A percentile compares a stretch with the other conserved stretches of the same genome.
These are phyloP conservation scores for Coemansia sp. DNA, from an alignment of 192 early-diverging fungal species.

Conservation along the genomic window DNA sequence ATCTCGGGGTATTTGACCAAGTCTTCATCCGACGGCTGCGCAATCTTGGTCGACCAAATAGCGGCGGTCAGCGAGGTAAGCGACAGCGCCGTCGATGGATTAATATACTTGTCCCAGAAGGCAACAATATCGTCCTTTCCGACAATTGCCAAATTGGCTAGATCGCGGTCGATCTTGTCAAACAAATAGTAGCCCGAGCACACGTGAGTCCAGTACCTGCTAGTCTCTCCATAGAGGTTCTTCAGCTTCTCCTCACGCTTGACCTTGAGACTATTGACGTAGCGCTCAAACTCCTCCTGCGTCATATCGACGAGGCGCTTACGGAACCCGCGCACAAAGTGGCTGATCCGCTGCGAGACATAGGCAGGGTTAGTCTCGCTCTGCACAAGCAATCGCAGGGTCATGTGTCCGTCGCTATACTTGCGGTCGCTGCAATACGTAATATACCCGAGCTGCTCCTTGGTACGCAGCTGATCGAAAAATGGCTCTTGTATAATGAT, in stretches of 20 bases:
- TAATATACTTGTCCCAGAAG: conserved; percentile 42
- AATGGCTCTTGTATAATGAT: conserved; percentile 86
- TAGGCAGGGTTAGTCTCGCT: conserved; percentile 80
- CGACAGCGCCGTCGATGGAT: conserved; percentile 16
- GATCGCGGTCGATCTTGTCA: conserved; percentile 55
- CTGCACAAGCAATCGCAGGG: conserved; percentile 80
- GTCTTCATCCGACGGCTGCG: conserved; percentile 21
- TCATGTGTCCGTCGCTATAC: conserved; percentile 73
- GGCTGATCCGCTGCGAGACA: conserved; percentile 75
- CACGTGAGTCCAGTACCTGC: conserved; percentile 68
- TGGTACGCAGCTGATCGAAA: conserved; percentile 93
- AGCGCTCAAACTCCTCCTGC: conserved; percentile 62
- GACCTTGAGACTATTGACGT: conserved; percentile 63
- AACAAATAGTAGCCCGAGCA: conserved; percentile 75
- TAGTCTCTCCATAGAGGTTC: conserved; percentile 70
- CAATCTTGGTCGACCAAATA: conserved; percentile 43
- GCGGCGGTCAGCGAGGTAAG: conserved; percentile 21
- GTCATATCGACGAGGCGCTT: conserved; percentile 62
- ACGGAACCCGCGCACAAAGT: conserved; percentile 66
- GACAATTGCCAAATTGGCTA: conserved; percentile 16
- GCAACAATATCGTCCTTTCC: conserved; percentile 27
- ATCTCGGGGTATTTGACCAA: conserved; percentile 18
- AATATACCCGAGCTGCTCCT: conserved; percentile 79
- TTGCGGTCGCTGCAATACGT: conserved; percentile 58
- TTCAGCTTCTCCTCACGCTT: conserved; percentile 72